phyloP scores from a whole-genome alignment of 192 early-diverging fungal species.

The Coemansia sp. region DNA sequence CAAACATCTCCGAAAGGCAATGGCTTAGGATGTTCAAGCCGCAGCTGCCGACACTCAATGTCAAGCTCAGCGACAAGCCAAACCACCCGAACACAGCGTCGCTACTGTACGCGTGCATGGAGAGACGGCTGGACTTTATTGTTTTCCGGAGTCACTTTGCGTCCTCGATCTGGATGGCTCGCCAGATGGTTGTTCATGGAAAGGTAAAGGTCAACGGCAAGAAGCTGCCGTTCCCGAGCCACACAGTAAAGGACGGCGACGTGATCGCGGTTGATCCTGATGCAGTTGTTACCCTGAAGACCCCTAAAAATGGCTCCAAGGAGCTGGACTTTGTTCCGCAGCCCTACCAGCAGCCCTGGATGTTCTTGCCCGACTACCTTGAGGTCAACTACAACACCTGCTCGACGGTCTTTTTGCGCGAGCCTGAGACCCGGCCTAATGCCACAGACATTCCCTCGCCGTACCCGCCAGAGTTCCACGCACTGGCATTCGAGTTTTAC shows the following conservation, averaged over 20 bases:
- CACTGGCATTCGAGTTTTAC: constrained; percentile 93
- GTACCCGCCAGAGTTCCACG: constrained; percentile 85
- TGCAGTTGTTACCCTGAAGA: constrained; percentile 66
- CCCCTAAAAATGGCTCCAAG: constrained; percentile 51
- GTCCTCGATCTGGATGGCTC: constrained; percentile 80
- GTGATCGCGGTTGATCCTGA: constrained; percentile 80
- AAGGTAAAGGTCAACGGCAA: constrained; percentile 93
- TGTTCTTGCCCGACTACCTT: constrained; percentile 96
- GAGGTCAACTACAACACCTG: constrained; percentile 97
- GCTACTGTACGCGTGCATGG: constrained; percentile 84
- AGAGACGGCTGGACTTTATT: constrained; percentile 90
- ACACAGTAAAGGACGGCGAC: constrained; percentile 82
- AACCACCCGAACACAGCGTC: constrained; percentile 71
- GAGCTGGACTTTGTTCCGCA: constrained; percentile 65
- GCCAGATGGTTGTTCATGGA: constrained; percentile 78
- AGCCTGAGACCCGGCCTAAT: constrained; percentile 84
- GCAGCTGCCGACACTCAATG: constrained; percentile 69
- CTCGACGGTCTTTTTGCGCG: constrained; percentile 83
- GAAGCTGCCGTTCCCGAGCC: constrained; percentile 73
- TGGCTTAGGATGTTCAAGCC: constrained; percentile 74
- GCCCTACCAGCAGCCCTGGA: constrained; percentile 86
- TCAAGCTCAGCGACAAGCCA: constrained; percentile 29
- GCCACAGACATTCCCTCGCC: constrained; percentile 92
- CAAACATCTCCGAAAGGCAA: constrained; percentile 84
- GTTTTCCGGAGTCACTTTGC: constrained; percentile 93